Evolutionary conservation across 106 monocot genomes (phyloP).

Genomic region (Acanthochlamys bracteata): DNA sequence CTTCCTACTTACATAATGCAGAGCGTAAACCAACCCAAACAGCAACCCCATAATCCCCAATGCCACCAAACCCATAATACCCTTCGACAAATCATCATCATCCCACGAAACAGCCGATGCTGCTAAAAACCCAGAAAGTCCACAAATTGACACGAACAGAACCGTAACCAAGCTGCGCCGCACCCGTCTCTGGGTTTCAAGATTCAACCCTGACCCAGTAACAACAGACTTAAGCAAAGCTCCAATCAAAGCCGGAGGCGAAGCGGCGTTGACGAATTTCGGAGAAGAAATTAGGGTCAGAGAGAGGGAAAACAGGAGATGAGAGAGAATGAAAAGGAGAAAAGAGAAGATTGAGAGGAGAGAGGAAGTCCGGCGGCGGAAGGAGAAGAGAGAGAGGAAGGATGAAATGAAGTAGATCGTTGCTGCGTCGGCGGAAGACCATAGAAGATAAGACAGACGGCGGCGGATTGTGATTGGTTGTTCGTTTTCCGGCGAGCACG

Average conservation of each 20-base stretch:
- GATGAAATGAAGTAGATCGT: conserved; percentile 31
- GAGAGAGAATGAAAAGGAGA: conserved; percentile 17
- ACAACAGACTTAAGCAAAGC: conserved; percentile 22
- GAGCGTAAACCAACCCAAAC: conserved; percentile 57
- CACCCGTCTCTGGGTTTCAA: conserved; percentile 19
- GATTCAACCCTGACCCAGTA: conserved; percentile 3
- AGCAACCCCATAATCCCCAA: conserved; percentile 46
- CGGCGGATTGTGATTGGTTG: conserved; percentile 56
- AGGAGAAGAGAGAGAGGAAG: conserved; percentile 14
- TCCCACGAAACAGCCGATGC: conserved; percentile 31
- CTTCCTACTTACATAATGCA: conserved; percentile 37
- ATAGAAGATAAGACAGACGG: conserved; percentile 75
- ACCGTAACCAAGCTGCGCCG: conserved; percentile 12
- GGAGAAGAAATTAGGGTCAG: conserved; percentile 32
- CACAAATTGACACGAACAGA: conserved; percentile 27
- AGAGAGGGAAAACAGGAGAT: conserved; percentile 29
- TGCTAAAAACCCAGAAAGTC: conserved; percentile 41
- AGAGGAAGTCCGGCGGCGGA: conserved; percentile 1
- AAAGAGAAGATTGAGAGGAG: conserved; percentile 18
- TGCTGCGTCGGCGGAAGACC: conserved; percentile 51
- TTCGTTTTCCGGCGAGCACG: too few relatives aligned
- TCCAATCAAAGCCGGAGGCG: conserved; percentile 23
- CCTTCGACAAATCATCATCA: conserved; percentile 11
- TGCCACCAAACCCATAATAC: conserved; percentile 16
- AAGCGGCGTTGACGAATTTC: conserved; percentile 22